Percentiles rank a stretch among this genome's conserved stretches.
Evolutionary conservation across 2,329 filamentous ascomycete genomes (phyloP).

Genomic region (Cadophora gregata): DNA sequence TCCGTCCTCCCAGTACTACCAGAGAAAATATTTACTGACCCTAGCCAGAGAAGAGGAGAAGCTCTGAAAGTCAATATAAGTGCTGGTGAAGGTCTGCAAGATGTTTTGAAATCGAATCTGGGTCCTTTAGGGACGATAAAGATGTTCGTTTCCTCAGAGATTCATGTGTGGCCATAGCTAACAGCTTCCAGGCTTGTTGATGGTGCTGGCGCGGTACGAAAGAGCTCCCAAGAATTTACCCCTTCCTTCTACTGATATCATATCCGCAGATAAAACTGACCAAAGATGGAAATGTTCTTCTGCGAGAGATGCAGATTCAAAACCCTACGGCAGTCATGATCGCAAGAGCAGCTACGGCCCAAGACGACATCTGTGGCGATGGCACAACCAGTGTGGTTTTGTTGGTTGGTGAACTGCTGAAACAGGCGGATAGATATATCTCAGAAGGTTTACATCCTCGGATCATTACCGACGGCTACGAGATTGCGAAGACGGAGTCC

Average conservation of each 20-base stretch:
- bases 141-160: slow-evolving; percentile 65
- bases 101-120: slow-evolving; percentile 96
- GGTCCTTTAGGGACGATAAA: slow-evolving; percentile 94
- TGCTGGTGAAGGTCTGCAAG: slow-evolving; percentile 88
- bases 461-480: slow-evolving; percentile 96
- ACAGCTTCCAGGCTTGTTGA: slow-evolving; percentile 64
- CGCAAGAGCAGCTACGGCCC: slow-evolving; percentile 85
- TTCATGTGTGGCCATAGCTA: slow-evolving; percentile 31
- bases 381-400: slow-evolving; percentile 97
- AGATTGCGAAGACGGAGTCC: slow-evolving; percentile 92
- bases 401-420: slow-evolving; percentile 93
- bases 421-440: slow-evolving; percentile 97
- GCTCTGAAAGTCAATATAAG: slow-evolving; percentile 96
- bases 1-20: slow-evolving; percentile 54
- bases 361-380: slow-evolving; percentile 98
- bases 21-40: slow-evolving; percentile 41
- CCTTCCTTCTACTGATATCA: slow-evolving; percentile 32
- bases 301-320: slow-evolving; percentile 89
- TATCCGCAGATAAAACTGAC: slow-evolving; percentile 86
- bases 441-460: slow-evolving; percentile 95
- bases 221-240: slow-evolving; percentile 25
- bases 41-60: slow-evolving; percentile 85
- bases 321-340: slow-evolving; percentile 95
- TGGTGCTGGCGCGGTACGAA: slow-evolving; percentile 68
- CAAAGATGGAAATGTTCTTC: slow-evolving; percentile 92